A percentile compares a stretch with the other conserved stretches of the same genome.
Evolutionary conservation across 1,284 basidiomycete species (phyloP).

Genomic region (Entoloma clypeatum): DNA sequence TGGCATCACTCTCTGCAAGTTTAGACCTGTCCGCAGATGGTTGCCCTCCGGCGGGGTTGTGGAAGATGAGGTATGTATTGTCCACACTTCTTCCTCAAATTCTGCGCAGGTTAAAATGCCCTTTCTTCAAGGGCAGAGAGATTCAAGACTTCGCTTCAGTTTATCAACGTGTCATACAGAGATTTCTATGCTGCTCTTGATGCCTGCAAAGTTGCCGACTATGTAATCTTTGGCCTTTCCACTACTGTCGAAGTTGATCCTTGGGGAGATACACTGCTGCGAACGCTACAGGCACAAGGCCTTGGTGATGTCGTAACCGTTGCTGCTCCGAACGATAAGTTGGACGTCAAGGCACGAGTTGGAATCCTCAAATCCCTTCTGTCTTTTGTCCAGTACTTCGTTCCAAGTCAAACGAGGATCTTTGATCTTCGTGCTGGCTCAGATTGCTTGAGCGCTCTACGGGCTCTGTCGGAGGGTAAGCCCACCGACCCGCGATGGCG

Average conservation of each 20-base stretch:
- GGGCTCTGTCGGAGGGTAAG: constrained; percentile 77
- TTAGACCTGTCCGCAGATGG: constrained; percentile 57
- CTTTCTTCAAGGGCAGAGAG: constrained; percentile 60
- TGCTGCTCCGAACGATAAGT: constrained; percentile 39
- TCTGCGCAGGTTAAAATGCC: neutral
- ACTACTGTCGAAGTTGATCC: constrained; percentile 77
- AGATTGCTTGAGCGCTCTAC: constrained; percentile 68
- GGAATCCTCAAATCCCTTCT: constrained; percentile 81
- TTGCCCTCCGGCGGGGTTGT: constrained; percentile 51
- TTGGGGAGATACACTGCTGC: constrained; percentile 89
- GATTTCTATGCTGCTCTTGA: constrained; percentile 81
- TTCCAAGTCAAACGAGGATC: constrained; percentile 73
- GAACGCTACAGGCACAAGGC: constrained; percentile 81
- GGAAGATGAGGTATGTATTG: constrained; percentile 60
- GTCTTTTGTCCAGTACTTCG: constrained; percentile 94
- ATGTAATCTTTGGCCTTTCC: constrained; percentile 84
- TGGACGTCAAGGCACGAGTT: constrained; percentile 59
- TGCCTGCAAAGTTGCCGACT: constrained; percentile 87
- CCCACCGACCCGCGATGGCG: constrained; percentile 79
- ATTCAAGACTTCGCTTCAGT: constrained; percentile 88
- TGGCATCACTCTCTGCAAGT: constrained; percentile 60
- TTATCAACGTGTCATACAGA: constrained; percentile 72
- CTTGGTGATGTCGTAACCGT: constrained; percentile 71
- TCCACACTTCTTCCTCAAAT: neutral
- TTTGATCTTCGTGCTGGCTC: constrained; percentile 60